Percentiles rank a stretch among this genome's conserved stretches.
Evolutionary conservation across 345 rosid genomes (phyloP).

Genomic region (Adansonia digitata): DNA sequence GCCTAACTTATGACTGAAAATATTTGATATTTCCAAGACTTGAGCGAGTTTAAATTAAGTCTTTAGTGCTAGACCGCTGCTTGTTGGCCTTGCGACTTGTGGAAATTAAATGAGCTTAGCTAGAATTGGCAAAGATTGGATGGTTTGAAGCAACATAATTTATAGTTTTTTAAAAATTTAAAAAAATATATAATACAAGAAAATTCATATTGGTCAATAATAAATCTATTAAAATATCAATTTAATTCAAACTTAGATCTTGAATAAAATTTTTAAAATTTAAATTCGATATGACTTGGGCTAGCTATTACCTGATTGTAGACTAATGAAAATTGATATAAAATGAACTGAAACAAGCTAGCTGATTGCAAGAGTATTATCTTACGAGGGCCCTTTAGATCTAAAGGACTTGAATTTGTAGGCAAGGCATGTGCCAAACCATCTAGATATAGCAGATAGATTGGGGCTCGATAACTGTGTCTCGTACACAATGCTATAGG

Average conservation of each 20-base stretch:
- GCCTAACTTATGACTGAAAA: neutral
- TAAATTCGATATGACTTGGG: too few species aligned
- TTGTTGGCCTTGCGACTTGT: too few species aligned
- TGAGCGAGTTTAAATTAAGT: neutral
- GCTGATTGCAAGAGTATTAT: neutral
- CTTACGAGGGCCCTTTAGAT: neutral
- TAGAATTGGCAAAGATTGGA: neutral
- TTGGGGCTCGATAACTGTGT: neutral
- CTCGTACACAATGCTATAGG: neutral
- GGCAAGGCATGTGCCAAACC: conserved; percentile 5
- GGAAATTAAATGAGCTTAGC: neutral
- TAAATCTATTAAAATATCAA: too few species aligned
- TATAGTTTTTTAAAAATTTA: too few species aligned
- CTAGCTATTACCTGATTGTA: too few species aligned
- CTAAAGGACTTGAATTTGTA: neutral
- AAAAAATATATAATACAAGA: too few species aligned
- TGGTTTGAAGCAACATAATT: neutral
- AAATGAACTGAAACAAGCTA: too few species aligned
- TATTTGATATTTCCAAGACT: neutral
- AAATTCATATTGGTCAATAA: neutral
- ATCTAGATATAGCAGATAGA: neutral
- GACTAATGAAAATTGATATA: too few species aligned
- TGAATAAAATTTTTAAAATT: too few species aligned
- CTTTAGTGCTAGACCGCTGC: neutral
- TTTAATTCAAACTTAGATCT: too few species aligned